These are phyloP conservation scores for Mortierella sp. DNA, from an alignment of 371 early-diverging fungal species.

Conservation along the genomic window DNA sequence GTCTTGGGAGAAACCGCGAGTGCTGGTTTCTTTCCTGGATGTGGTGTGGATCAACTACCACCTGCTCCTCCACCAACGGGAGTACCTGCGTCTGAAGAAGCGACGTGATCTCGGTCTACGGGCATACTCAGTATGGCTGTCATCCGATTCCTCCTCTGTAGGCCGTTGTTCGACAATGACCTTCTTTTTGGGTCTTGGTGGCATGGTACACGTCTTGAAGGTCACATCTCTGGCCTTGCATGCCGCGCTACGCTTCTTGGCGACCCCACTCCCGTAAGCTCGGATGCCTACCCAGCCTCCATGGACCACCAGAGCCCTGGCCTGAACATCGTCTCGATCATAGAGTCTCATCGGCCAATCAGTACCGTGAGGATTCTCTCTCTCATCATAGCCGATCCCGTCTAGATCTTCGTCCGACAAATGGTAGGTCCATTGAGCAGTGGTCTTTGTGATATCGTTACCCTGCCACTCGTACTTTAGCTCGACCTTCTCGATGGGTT, in stretches of 20 bases:
- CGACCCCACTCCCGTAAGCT: background rate
- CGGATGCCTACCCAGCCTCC: constrained; percentile 31
- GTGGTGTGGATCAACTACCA: no score
- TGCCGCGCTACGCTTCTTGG: background rate
- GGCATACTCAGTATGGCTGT: no score
- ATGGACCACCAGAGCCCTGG: constrained; percentile 10
- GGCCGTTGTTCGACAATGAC: no score
- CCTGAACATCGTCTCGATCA: background rate
- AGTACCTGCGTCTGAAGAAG: no score
- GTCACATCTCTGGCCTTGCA: constrained; percentile 5
- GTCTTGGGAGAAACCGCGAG: no score
- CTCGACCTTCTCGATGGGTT: background rate
- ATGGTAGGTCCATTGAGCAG: constrained; percentile 1
- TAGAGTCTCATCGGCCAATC: constrained; percentile 17
- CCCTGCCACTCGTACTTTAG: background rate
- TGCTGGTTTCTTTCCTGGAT: no score
- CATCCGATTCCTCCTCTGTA: no score
- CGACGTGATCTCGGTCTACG: no score
- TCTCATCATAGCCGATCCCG: constrained; percentile 1
- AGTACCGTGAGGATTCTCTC: constrained; percentile 13
- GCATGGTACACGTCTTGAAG: background rate
- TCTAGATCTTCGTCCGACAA: constrained; percentile 5
- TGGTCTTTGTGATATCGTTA: constrained; percentile 13
- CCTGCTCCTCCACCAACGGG: no score
- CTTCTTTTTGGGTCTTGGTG: no score